phyloP scores from a whole-genome alignment of 768 basidiomycete species.

The Polyporus arcularius region DNA sequence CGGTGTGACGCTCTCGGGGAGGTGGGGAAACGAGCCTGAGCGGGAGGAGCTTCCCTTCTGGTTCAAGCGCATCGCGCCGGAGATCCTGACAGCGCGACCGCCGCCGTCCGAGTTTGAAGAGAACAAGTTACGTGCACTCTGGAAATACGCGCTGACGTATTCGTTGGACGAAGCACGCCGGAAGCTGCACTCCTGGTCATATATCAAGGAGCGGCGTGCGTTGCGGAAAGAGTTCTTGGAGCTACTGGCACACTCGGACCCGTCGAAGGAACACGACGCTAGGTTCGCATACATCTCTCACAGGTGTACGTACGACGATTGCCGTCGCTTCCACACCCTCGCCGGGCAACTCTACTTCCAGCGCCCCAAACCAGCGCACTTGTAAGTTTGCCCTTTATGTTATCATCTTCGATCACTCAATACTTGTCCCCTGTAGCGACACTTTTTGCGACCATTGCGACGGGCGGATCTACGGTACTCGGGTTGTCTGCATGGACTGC shows the following conservation, averaged over 20 bases:
- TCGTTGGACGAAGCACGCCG: constrained; percentile 25
- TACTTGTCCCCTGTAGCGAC: constrained; percentile 1
- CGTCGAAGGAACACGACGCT: not conserved
- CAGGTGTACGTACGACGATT: constrained; percentile 5
- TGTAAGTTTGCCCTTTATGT: not conserved
- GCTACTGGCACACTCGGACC: constrained; percentile 26
- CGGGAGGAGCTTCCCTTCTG: constrained; percentile 25
- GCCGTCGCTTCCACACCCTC: constrained; percentile 3
- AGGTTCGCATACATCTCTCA: constrained; percentile 5
- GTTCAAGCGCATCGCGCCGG: constrained; percentile 30
- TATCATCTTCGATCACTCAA: too few species aligned
- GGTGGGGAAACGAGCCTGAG: constrained; percentile 27
- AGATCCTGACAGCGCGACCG: constrained; percentile 32
- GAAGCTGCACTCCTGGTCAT: constrained; percentile 32
- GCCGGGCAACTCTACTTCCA: constrained; percentile 5
- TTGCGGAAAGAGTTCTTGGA: constrained; percentile 31
- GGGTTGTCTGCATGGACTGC: constrained; percentile 16
- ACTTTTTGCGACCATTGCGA: constrained; percentile 19
- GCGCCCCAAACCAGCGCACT: not conserved
- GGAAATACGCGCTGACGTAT: constrained; percentile 34
- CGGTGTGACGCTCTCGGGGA: constrained; percentile 27
- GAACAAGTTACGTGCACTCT: constrained; percentile 31
- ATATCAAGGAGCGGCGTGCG: constrained; percentile 32
- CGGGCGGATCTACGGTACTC: constrained; percentile 10
- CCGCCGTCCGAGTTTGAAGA: constrained; percentile 24